These are phyloP conservation scores for Chaetomium globosum DNA, from an alignment of 2,329 filamentous ascomycete genomes.

Conservation along the genomic window DNA sequence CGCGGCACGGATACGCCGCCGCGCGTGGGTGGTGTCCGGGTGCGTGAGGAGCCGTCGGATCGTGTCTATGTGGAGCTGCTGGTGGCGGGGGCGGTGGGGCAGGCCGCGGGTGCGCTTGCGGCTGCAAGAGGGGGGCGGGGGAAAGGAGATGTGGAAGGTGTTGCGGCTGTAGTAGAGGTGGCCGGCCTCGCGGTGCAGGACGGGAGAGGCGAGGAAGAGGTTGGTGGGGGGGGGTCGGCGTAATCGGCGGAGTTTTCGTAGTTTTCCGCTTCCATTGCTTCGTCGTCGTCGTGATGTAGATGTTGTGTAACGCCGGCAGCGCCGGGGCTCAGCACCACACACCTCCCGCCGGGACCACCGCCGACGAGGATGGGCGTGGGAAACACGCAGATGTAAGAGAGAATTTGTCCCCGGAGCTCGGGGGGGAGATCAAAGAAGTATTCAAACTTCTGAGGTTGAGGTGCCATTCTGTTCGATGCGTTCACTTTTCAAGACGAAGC, in stretches of 20 bases:
- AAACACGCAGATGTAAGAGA: slow-evolving; percentile 35
- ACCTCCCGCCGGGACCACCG: slow-evolving; percentile 3
- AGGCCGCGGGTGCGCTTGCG: not conserved
- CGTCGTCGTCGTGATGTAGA: not conserved
- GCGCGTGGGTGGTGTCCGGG: slow-evolving; percentile 7
- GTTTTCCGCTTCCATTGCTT: not conserved
- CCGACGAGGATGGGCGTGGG: slow-evolving; percentile 33
- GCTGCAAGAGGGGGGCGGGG: not conserved
- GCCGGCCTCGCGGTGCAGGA: slow-evolving; percentile 35
- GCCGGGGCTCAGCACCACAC: not conserved
- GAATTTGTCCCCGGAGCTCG: slow-evolving; percentile 39
- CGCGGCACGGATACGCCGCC: slow-evolving; percentile 18
- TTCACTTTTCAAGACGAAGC: not conserved
- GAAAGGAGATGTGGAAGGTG: slow-evolving; percentile 34
- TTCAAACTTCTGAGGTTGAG: slow-evolving; percentile 24
- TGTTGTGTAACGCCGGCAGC: not conserved
- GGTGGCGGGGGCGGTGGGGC: too few species aligned
- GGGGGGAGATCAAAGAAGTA: slow-evolving; percentile 40
- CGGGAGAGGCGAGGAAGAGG: slow-evolving; percentile 36
- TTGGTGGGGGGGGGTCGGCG: slow-evolving; percentile 27
- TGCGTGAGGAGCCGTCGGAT: slow-evolving; percentile 15
- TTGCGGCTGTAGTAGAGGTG: slow-evolving; percentile 40
- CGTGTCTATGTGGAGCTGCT: too few species aligned
- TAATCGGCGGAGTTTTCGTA: not conserved
- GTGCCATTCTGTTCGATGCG: slow-evolving; percentile 3